Conservation (phyloP, 352 stramenopile species). For the Plasmopara halstedii region DNA sequence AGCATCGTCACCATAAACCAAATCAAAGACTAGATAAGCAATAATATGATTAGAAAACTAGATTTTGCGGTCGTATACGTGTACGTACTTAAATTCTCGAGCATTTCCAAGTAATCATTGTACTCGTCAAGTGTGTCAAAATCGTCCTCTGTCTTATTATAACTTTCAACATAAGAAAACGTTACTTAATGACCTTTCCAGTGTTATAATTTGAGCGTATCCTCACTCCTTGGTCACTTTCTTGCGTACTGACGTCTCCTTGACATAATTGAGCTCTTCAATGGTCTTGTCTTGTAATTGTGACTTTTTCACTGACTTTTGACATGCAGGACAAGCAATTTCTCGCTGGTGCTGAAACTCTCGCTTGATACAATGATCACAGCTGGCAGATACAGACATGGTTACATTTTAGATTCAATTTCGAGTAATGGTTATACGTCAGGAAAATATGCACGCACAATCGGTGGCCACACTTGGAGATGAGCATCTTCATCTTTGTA, state of each 20-base stretch:
- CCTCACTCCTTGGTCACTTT: constrained; percentile 79
- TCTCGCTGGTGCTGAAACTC: constrained; percentile 85
- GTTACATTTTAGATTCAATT: not conserved
- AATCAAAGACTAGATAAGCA: constrained; percentile 58
- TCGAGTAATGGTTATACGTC: not conserved
- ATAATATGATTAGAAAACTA: no score
- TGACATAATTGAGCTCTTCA: constrained; percentile 82
- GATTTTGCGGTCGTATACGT: no score
- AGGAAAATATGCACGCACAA: constrained; percentile 45
- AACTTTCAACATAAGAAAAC: constrained; percentile 27
- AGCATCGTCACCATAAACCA: constrained; percentile 70
- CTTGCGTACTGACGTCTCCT: constrained; percentile 81
- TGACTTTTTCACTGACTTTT: constrained; percentile 85
- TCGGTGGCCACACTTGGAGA: constrained; percentile 85
- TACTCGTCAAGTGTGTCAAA: constrained; percentile 78
- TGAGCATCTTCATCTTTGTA: constrained; percentile 90
- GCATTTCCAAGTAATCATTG: constrained; percentile 76
- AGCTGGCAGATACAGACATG: constrained; percentile 28
- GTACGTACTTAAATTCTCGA: constrained; percentile 76
- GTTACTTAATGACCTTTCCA: constrained; percentile 3
- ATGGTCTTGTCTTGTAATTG: constrained; percentile 86
- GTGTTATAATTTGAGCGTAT: constrained; percentile 1
- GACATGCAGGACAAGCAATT: constrained; percentile 71
- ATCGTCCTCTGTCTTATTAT: constrained; percentile 85
- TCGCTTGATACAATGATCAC: constrained; percentile 80